Percentiles rank a stretch among this genome's conserved stretches.
phyloP scores from a whole-genome alignment of 306 rosid genomes.

The Quercus dentata region DNA sequence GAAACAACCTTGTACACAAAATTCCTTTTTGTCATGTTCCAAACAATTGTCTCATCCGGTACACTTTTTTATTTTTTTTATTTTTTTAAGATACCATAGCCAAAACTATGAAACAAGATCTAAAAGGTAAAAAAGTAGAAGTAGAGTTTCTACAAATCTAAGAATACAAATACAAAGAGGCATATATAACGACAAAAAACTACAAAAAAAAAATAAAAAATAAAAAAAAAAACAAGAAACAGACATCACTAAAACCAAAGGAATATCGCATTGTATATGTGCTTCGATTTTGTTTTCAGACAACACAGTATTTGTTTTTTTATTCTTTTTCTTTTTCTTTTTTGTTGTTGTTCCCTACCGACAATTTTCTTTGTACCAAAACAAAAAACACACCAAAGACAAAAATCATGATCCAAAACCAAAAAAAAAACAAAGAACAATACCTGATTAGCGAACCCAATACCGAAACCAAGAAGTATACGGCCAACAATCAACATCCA shows the following conservation, averaged over 20 bases:
- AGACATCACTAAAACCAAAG: not conserved
- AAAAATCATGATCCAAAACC: conserved; percentile 1
- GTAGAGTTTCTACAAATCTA: not conserved
- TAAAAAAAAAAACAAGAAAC: not conserved
- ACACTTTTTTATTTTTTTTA: not conserved
- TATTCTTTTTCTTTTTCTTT: too few relatives aligned
- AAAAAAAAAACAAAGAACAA: too few relatives aligned
- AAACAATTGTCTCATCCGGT: conserved; percentile 5
- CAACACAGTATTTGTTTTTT: not conserved
- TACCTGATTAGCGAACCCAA: conserved; percentile 96
- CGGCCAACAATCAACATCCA: conserved; percentile 90
- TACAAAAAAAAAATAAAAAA: not conserved
- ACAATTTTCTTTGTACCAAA: not conserved
- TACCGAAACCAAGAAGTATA: conserved; percentile 87
- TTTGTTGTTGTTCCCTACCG: not conserved
- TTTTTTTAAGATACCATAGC: not conserved
- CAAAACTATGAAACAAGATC: conserved; percentile 3
- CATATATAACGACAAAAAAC: conserved; percentile 18
- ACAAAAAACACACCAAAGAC: not conserved
- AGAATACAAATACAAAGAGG: not conserved
- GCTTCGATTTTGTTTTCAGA: not conserved
- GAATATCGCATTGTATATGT: not conserved
- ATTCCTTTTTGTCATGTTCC: conserved; percentile 11
- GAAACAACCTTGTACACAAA: not conserved
- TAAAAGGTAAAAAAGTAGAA: not conserved